Percentiles rank a stretch among this genome's conserved stretches.
Evolutionary conservation across 306 rosid genomes (phyloP).

Genomic region (Pueraria montana): DNA sequence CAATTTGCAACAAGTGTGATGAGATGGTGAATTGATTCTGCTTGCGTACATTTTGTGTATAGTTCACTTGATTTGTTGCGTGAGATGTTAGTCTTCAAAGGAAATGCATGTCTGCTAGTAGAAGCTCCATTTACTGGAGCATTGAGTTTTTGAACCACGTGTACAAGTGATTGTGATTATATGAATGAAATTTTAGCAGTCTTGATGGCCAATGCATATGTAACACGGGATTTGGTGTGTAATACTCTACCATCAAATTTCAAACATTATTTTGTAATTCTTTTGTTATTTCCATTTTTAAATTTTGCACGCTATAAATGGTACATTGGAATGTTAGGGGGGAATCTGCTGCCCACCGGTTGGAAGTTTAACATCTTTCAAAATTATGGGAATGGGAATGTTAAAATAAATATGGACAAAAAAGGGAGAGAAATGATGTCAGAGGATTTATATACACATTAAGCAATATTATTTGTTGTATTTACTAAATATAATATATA

Average conservation of each 20-base stretch:
- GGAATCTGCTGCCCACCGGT: no score
- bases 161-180: slow-evolving; percentile 39
- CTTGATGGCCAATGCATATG: slow-evolving; percentile 4
- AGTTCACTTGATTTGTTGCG: slow-evolving; percentile 35
- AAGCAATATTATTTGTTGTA: no score
- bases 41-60: slow-evolving; percentile 38
- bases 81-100: slow-evolving; percentile 26
- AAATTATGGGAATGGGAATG: no score
- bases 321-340: no score
- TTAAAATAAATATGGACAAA: no score
- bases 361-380: no score
- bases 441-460: no score
- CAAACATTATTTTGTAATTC: not conserved
- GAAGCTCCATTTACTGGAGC: slow-evolving; percentile 15
- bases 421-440: no score
- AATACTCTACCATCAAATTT: slow-evolving; percentile 21
- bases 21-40: slow-evolving; percentile 40
- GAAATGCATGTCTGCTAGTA: slow-evolving; percentile 6
- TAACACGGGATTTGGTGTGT: slow-evolving; percentile 15
- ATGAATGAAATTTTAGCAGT: slow-evolving; percentile 21
- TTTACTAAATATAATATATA: no score
- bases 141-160: slow-evolving; percentile 7
- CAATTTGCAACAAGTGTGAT: slow-evolving; percentile 20
- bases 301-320: no score
- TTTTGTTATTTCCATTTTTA: not conserved